Evolutionary conservation across 345 rosid genomes (phyloP), one percentile per base, ranked within the genome.

Genomic region (Sisymbrium irio): DNA sequence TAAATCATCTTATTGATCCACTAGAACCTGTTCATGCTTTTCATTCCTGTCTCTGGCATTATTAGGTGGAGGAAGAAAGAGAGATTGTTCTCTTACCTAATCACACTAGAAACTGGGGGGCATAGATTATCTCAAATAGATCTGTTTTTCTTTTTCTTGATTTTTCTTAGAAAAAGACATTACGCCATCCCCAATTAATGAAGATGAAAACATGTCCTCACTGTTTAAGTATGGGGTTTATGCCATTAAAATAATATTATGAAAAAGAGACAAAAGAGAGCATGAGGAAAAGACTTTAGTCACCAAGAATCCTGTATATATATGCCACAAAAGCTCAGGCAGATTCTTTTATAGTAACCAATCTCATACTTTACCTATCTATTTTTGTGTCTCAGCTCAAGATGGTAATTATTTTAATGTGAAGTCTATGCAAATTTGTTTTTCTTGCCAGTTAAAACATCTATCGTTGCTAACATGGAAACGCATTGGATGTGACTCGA

Each of bases 11-110:
- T 41, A 59, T 74, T 59, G 73, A 75, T 60, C 63, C 73, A 75
- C 69, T 67, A 67, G 51, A 50, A 50, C 68, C 45, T 28, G 67
- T 61, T 67, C 74, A 67, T 75, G 74, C 78, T 75, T 67, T 66
- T 58, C 33, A 36, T 65, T 65, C 65, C 11, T 74, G 73, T 66
- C 45, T 66, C 53, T 59, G 46, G 55, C 45, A 75, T 75, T 75
- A 75, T 75, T 67, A 75, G 73, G 72, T 75, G 68, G 62, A 49
- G 18, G 35, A 27, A 7, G 39, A 36, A 17, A 56, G 32, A 74
- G 6, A 49, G 37, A 59, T 59, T 67, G 62, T n/a, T 59, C 73
- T 74, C 73, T 57, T 74, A 57, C 66, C 59, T 57, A 63, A 32
- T 42, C 36, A 72, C 55, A 73, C 27, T 44, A 67, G 37, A 66